Evolutionary conservation across 176 grass and related monocot species (phyloP).

Genomic region (Alloteropsis semialata): DNA sequence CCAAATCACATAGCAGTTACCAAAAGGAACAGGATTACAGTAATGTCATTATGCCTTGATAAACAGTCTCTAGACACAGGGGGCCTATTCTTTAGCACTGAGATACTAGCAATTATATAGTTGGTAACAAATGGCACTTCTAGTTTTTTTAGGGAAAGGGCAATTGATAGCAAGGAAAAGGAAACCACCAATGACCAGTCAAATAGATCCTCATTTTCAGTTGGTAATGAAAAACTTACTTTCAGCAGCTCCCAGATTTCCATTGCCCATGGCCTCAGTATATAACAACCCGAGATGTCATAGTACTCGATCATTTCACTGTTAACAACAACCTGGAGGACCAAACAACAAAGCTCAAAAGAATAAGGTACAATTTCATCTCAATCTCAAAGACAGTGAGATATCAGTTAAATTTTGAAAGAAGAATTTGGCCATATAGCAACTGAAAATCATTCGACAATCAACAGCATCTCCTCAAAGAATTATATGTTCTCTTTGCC

Average conservation of each 20-base stretch:
- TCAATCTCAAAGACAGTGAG: background rate
- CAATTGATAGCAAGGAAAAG: background rate
- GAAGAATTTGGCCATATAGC: background rate
- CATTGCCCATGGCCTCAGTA: conserved; percentile 87
- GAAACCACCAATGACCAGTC: background rate
- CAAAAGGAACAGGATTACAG: background rate
- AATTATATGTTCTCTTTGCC: background rate
- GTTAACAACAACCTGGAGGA: conserved; percentile 73
- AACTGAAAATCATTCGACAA: background rate
- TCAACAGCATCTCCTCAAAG: background rate
- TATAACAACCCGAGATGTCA: conserved; percentile 95
- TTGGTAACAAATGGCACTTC: background rate
- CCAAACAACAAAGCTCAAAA: background rate
- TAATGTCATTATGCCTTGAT: background rate
- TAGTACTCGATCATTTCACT: conserved; percentile 99
- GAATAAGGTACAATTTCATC: background rate
- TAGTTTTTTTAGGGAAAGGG: background rate
- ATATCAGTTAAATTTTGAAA: background rate
- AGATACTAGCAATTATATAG: background rate
- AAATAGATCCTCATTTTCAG: background rate
- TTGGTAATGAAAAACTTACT: conserved; percentile 33
- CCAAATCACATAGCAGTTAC: conserved; percentile 9
- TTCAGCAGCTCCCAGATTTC: conserved; percentile 84
- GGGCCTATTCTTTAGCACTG: background rate
- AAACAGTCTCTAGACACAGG: background rate